Evolutionary conservation across 1,284 basidiomycete genomes (phyloP), one percentile per base, ranked within the genome.

Genomic region (Schizophyllum amplum): DNA sequence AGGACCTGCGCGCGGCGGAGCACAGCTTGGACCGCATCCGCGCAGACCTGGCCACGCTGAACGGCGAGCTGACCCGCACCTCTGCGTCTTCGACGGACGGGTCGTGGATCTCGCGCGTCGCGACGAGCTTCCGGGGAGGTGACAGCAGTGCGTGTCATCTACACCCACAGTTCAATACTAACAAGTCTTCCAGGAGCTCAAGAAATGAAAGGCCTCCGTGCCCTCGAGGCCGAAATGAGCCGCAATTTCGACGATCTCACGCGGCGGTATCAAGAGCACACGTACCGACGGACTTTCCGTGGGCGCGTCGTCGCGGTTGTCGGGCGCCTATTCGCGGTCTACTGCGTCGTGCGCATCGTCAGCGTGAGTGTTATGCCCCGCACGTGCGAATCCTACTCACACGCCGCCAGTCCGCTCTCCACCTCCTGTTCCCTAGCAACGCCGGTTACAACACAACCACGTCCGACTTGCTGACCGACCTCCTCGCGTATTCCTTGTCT

Each of bases 141-240:
- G 73, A 77, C 57, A 72, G 72, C 56, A 62, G 80, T 81, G 63
- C 51, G 76, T 71, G 11, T 25, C 51, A 47, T 54, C 17, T 51
- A 46, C 33, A 55, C 15, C 20, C 33, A 47, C 47, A 57, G 24
- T 56, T 20, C 46, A 59, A 54, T 47, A 55, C 11, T 53, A 24
- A 51, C 50, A 33, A 62, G 62, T 67, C 21, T 54, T 60, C 64
- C 62, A 60, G 68, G 70, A 52, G 63, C 67, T 24, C 76, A 82
- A 62, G 88, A 90, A 66, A 66, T 89, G 15, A 71, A 73, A 21
- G 88, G 86, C 1, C 73, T 91, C 6, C 72, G 82, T 61, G 79
- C 84, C 0, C 75, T 91, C 0, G 84, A 88, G 66, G 76, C 80
- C 50, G 79, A 90, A 64, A 90, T 90, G 86, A 68, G 70, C 47